Conservation (phyloP, 2,329 filamentous ascomycete species). For the Reticulascus tulasneorum region DNA sequence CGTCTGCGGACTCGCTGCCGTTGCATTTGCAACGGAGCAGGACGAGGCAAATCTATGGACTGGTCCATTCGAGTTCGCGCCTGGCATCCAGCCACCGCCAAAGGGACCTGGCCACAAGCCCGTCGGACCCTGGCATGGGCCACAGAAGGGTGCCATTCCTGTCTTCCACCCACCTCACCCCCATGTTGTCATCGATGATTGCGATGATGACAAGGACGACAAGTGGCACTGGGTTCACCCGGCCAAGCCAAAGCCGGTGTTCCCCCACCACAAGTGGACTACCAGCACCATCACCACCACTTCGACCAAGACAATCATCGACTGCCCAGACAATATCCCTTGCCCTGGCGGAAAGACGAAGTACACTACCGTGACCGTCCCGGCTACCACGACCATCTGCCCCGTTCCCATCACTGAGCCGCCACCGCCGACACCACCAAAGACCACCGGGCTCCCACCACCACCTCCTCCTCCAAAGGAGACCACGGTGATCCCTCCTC, state of each 20-base stretch:
- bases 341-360: slow-evolving; percentile 34
- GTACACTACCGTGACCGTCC: slow-evolving; percentile 31
- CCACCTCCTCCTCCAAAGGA: neutral
- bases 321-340: slow-evolving; percentile 29
- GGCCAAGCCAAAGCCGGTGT: slow-evolving; percentile 17
- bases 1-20: slow-evolving; percentile 13
- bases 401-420: slow-evolving; percentile 29
- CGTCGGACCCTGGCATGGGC: slow-evolving; percentile 17
- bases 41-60: slow-evolving; percentile 6
- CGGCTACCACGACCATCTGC: slow-evolving; percentile 40
- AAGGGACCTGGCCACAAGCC: slow-evolving; percentile 9
- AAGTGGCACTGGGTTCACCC: slow-evolving; percentile 34
- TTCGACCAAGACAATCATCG: slow-evolving; percentile 32
- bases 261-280: slow-evolving; percentile 29
- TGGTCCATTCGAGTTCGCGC: slow-evolving; percentile 16
- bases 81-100: slow-evolving; percentile 14
- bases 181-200: slow-evolving; percentile 30
- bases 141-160: slow-evolving; percentile 22
- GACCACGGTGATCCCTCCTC: slow-evolving; percentile 1
- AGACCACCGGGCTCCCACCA: slow-evolving; percentile 3
- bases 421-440: slow-evolving; percentile 12
- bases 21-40: slow-evolving; percentile 6
- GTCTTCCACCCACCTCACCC: slow-evolving; percentile 34
- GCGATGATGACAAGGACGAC: slow-evolving; percentile 23
- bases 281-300: slow-evolving; percentile 39